Evolutionary conservation across 2,329 filamentous ascomycete genomes (phyloP), one percentile per base, ranked within the genome.

Genomic region (Coniochaeta sp.): DNA sequence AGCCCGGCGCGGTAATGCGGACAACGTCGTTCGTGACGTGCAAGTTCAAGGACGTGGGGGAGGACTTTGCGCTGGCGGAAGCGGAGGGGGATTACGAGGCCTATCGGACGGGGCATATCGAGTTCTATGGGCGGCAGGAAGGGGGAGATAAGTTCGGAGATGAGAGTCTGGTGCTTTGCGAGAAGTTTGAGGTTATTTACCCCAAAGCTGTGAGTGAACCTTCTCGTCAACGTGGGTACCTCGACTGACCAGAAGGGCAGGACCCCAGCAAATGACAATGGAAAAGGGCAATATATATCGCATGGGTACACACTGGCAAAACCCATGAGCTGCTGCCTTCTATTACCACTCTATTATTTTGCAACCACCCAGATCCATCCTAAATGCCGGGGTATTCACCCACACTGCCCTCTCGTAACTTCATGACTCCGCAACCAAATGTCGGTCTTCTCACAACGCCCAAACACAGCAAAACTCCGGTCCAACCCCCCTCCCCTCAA

Each of bases 181-280:
- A 64, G 56, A 52, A 58, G 52, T 64, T 63, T 32, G 60, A 63
- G 53, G 57, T 63, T 13, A 58, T 63, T n/a, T 63, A 59, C 50
- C 48, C 59, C 2, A 51, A 18, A 46, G 4, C 10, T 14, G 22
- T 26, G 49, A 48, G 31, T 46, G 3, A 6, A 26, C 3, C 4
- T 3, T 8, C n/a, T n/a, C 20, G 13, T n/a, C n/a, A 20, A 20
- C 7, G 18, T 8, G n/a, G 7, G n/a, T n/a, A n/a, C 24, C 6
- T 45, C 24, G 20, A 35, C 10, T 35, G n/a, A 13, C 3, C 6
- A 16, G 32, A 38, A 10, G 12, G 3, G 10, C 16, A 22, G 33
- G 18, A 38, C 10, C 16, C 18, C 16, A 22, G 22, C 3, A 6
- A 38, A 38, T 38, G 4, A 22, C 9, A 20, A 22, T 38, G 12